Base-by-base conservation (phyloP, 2,329 filamentous ascomycete species). In the Dothistroma pini region DNA sequence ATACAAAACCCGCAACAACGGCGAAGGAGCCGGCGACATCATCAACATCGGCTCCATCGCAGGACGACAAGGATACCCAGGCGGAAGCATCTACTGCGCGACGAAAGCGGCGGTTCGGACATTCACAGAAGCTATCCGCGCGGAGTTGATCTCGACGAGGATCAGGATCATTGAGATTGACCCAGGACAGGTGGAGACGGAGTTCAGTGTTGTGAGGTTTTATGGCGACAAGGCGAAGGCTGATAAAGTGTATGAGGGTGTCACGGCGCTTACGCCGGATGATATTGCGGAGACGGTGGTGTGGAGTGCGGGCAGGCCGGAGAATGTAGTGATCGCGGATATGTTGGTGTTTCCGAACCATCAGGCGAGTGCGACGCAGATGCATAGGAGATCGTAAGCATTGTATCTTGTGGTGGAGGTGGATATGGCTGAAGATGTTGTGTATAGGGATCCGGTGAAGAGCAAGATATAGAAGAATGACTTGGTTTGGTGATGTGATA, bases 41-140 rank as follows among this genome's bases (percentile, higher is more conserved):
- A 96, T 99, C 79, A 97, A 97, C 74, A 87, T 97, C 71, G 93
- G 93, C 63, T 92, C 88, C 68, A 93, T 96, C 72, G 93, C 93
- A n/a, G 93, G 91, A 32, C 84, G 92, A 50, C 92, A 96, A 69
- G 84, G 90, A 11, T 97, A 96, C 75, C 81, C 86, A 0, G 91
- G 91, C 54, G 93, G 93, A 31, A 87, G 87, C 74, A 96, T 96
- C 73, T 97, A 97, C 83, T 96, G 93, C 76, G 91, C 92, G 0
- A 93, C 90, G 62, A 97, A 97, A 78, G 91, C 92, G 21, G 93
- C 93, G 1, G 89, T 96, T 59, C 85, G 89, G 69, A 89, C 84
- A 67, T 96, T 96, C 78, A 92, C 90, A 0, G 91, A 96, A 59
- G 84, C 88, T 11, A 77, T 97, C 74, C 83, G 93, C 68, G 90